Percentiles rank a stretch among this genome's conserved stretches.
phyloP scores from a whole-genome alignment of 1,284 basidiomycete species.

The Phlebopus sp. region DNA sequence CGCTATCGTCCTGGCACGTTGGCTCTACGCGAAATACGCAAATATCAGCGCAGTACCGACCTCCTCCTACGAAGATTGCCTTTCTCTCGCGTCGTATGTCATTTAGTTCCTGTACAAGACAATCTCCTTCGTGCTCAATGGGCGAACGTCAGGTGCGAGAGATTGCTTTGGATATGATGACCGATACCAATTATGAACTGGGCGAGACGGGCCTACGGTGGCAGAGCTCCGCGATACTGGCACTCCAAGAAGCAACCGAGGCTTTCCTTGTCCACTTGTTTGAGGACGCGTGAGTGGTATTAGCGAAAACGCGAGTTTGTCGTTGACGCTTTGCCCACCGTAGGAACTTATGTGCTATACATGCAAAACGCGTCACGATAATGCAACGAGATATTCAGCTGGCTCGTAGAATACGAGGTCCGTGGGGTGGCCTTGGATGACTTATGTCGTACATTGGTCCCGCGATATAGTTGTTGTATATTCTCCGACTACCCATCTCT shows the following conservation, averaged over 20 bases:
- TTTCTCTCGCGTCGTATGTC: slow-evolving; percentile 84
- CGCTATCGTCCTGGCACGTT: slow-evolving; percentile 84
- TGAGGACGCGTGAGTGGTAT: slow-evolving; percentile 84
- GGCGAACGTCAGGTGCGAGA: slow-evolving; percentile 72
- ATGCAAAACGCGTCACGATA: slow-evolving; percentile 97
- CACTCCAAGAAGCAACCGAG: slow-evolving; percentile 93
- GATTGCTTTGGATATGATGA: slow-evolving; percentile 84
- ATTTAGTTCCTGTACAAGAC: not conserved
- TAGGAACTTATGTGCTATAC: slow-evolving; percentile 93
- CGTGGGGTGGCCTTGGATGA: slow-evolving; percentile 60
- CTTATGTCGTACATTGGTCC: slow-evolving; percentile 1
- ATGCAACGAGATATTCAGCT: slow-evolving; percentile 98
- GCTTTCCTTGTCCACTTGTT: slow-evolving; percentile 93
- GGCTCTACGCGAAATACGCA: slow-evolving; percentile 88
- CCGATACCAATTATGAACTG: slow-evolving; percentile 61
- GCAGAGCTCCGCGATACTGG: slow-evolving; percentile 89
- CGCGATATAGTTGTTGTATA: not conserved
- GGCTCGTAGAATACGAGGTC: slow-evolving; percentile 89
- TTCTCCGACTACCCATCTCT: not conserved
- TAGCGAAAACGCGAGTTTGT: not conserved
- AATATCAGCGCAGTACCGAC: slow-evolving; percentile 92
- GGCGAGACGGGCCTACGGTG: slow-evolving; percentile 73
- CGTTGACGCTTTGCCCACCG: slow-evolving; percentile 4
- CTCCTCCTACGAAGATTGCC: slow-evolving; percentile 84
- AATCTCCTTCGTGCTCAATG: not conserved